Evolutionary conservation across 768 basidiomycete genomes (phyloP).

Genomic region (Fibroporia radiculosa): DNA sequence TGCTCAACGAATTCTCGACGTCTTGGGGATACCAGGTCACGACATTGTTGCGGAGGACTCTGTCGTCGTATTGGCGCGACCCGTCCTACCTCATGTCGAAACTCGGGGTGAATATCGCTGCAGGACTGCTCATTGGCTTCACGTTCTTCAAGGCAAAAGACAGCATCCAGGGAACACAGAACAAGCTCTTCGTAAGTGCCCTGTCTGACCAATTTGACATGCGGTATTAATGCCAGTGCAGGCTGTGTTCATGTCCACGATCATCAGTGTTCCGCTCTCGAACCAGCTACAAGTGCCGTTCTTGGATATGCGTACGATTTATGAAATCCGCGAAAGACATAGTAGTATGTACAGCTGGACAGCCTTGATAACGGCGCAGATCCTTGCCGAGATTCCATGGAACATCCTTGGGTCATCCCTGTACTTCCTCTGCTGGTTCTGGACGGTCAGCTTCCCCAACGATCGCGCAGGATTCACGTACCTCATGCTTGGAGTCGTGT

Average conservation of each 20-base stretch:
- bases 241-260: conserved; percentile 29
- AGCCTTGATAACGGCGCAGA: conserved; percentile 27
- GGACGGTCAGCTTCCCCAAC: conserved; percentile 33
- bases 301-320: conserved; percentile 30
- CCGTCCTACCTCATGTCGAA: conserved; percentile 34
- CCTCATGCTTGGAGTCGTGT: conserved; percentile 28
- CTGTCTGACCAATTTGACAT: background rate
- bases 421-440: conserved; percentile 43
- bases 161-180: conserved; percentile 32
- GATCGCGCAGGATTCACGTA: conserved; percentile 34
- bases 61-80: conserved; percentile 31
- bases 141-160: conserved; percentile 32
- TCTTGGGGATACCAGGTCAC: conserved; percentile 32
- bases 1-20: conserved; percentile 28
- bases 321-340: conserved; percentile 34
- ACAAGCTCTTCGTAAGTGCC: conserved; percentile 33
- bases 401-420: conserved; percentile 34
- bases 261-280: conserved; percentile 28
- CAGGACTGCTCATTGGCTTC: conserved; percentile 34
- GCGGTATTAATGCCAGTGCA: conserved; percentile 1
- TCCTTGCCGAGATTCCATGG: conserved; percentile 35
- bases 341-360: conserved; percentile 36
- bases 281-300: conserved; percentile 37
- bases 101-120: conserved; percentile 25
- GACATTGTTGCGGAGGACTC: conserved; percentile 25